Base-by-base conservation (phyloP, 1,139 yeast species). In the Candida pseudocylindracea region DNA sequence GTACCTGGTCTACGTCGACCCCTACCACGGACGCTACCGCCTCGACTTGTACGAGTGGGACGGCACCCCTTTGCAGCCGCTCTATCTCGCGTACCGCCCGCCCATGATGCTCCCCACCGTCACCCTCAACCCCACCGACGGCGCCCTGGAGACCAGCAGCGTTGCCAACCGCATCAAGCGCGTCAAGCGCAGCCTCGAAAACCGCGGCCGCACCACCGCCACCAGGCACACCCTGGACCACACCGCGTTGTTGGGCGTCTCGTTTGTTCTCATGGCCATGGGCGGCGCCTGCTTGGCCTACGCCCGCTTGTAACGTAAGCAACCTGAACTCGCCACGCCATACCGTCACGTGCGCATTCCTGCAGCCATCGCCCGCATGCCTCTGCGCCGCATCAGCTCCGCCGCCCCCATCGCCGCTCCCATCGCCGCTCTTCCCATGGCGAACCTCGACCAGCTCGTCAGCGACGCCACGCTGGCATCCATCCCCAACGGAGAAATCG, bases 41-140 rank as follows among this genome's bases (percentile, higher is more conserved):
- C 63, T 88, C 36, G 75, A 74, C 39, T 59, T 88, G 39, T 76
- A 64, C 54, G 72, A 75, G 54, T 75, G 67, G 43, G 93, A 83
- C 50, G 96, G 96, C 13, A 53, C 79, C 13, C 69, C 69, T 35
- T 55, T 78, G 63, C 91, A 81, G 42, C 96, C 98, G 0, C 54
- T 88, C 44, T 88, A 80, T 51, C 63, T 88, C 53, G 93, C 91
- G 3, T 88, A 85, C 57, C 67, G 66, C 46, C 98, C 98, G 8
- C 93, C 98, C 12, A 62, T 76, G 66, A 88, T 88, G 98, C 67
- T 88, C 40, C 98, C 98, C 15, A 88, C 98, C 1, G 55, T 53
- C 36, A 85, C 95, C 1, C 59, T 88, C 61, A 85, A 83, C 50
- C 96, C 96, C 26, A 80, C 94, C 3, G 60, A 60, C 32, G 46